These are phyloP conservation scores for Melampsora larici-populina DNA, from an alignment of 1,284 basidiomycete genomes.

Conservation along the genomic window DNA sequence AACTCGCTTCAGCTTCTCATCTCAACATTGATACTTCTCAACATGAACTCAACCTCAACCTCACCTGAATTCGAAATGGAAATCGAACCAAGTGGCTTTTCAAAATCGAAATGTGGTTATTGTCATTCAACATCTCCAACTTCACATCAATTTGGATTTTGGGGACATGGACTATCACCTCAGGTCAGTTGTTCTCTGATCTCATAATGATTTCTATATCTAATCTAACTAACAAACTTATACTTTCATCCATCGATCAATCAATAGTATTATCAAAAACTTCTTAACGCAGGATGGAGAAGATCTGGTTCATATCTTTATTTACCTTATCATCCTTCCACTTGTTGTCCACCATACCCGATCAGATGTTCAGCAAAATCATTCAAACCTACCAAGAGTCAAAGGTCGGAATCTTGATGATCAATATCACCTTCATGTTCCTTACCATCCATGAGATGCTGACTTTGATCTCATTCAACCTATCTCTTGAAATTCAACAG, in stretches of 20 bases:
- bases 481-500: background rate
- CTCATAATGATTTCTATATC: background rate
- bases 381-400: constrained; percentile 20
- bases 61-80: too few relatives aligned
- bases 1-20: too few relatives aligned
- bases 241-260: background rate
- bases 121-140: constrained; percentile 10
- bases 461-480: background rate
- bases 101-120: constrained; percentile 18
- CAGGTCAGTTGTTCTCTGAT: background rate
- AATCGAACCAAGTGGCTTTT: constrained; percentile 20
- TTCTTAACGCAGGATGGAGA: constrained; percentile 87
- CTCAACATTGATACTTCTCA: too few relatives aligned
- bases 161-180: constrained; percentile 29
- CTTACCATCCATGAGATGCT: background rate
- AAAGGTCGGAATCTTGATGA: too few relatives aligned
- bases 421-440: background rate
- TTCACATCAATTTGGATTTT: constrained; percentile 26
- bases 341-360: constrained; percentile 90
- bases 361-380: constrained; percentile 63
- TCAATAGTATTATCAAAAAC: constrained; percentile 55
- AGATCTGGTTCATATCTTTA: constrained; percentile 67
- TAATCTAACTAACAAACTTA: background rate
- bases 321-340: constrained; percentile 73
- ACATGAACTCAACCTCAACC: too few relatives aligned